Evolutionary conservation across 306 rosid genomes (phyloP), one percentile per base, ranked within the genome.

Genomic region (Canavalia gladiata): DNA sequence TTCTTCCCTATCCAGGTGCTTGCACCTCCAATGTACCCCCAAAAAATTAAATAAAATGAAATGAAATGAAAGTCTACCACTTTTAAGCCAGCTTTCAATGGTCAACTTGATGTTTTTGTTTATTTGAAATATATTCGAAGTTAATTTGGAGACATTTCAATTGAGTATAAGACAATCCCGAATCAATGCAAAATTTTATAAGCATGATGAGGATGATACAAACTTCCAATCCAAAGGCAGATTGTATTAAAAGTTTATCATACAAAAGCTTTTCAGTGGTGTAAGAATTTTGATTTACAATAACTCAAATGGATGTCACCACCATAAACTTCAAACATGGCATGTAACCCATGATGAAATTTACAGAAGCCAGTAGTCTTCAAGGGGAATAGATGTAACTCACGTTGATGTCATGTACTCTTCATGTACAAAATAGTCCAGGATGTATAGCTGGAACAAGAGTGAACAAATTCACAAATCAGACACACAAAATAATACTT

Each of bases 401-500:
- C 64, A 87, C 98, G 99, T 93, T 77, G 99, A 95, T 85, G 99
- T 93, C 98, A 95, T 93, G 90, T 91, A 93, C 83, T 93, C 99
- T 88, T 95, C 99, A 73, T 93, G 84, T 68, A 93, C 81, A 83
- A 93, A 95, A 86, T 95, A 95, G 87, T 95, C 98, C 82, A 93
- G 74, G 81, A 93, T 91, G 87, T 93, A 95, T 51, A 95, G 68
- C 98, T 95, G 94, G 60, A 82, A 82, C 31, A 81, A 76, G 83
- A 4, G 47, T 5, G 79, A 8, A 39, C 57, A 79, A 66, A 77
- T 72, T 77, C 28, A 68, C 37, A 29, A n/a, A 62, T 77, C 67
- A 77, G 29, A 50, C 33, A 25, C 59, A 7, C 35, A 63, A 58
- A 66, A 51, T 39, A 46, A 41, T 51, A 66, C 39, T 43, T 58